Evolutionary conservation across 805 yeast species (phyloP).

Genomic region (Starmerella bombicola): DNA sequence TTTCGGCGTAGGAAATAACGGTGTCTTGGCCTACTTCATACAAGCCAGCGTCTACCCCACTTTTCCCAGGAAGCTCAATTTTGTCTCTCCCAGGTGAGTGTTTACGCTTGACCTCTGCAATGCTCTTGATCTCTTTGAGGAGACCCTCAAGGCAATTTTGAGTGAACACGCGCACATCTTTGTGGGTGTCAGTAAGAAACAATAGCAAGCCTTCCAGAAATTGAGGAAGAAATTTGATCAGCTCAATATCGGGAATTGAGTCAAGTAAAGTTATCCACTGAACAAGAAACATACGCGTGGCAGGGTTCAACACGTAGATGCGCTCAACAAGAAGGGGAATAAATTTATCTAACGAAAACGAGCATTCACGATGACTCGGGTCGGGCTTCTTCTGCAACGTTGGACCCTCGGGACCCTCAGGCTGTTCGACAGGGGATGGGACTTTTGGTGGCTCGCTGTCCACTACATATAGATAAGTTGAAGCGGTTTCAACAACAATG

Average conservation of each 20-base stretch:
- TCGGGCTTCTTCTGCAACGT: constrained; percentile 7
- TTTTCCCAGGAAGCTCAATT: background rate
- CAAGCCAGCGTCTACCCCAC: constrained; percentile 14
- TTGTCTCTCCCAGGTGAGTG: constrained; percentile 5
- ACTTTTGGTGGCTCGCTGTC: constrained; percentile 37
- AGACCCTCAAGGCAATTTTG: constrained; percentile 62
- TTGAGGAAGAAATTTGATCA: constrained; percentile 77
- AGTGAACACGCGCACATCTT: constrained; percentile 79
- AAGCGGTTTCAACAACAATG: constrained; percentile 87
- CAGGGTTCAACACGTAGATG: constrained; percentile 84
- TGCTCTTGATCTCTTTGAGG: constrained; percentile 64
- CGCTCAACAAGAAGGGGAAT: constrained; percentile 86
- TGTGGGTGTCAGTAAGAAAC: constrained; percentile 69
- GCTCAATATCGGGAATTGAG: constrained; percentile 81
- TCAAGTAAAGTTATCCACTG: constrained; percentile 90
- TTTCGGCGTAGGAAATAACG: constrained; percentile 62
- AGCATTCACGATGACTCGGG: background rate
- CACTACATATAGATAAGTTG: constrained; percentile 68
- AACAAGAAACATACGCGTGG: constrained; percentile 78
- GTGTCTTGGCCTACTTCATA: constrained; percentile 73
- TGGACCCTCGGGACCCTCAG: constrained; percentile 18
- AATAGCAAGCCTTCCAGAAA: constrained; percentile 73
- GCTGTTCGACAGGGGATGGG: constrained; percentile 41
- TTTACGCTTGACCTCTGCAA: constrained; percentile 48
- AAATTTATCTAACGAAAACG: constrained; percentile 75